A percentile compares a stretch with the other conserved stretches of the same genome.
These are phyloP conservation scores for Camelina hispida DNA, from an alignment of 345 rosid species.

Conservation along the genomic window DNA sequence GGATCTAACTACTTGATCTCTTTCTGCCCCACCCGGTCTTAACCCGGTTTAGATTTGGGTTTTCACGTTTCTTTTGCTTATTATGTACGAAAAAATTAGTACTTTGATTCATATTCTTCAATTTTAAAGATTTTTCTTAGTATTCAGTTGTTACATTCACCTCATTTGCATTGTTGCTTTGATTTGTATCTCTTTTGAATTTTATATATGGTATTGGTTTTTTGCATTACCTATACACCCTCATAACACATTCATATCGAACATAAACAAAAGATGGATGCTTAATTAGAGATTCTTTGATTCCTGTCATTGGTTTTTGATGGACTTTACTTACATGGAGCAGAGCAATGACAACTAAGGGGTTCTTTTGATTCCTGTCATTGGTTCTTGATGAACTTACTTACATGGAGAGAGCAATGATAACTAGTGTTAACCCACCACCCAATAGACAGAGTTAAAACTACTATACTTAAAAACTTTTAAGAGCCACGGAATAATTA, in stretches of 20 bases:
- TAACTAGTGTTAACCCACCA: slow-evolving; percentile 18
- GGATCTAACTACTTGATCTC: slow-evolving; percentile 80
- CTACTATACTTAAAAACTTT: slow-evolving; percentile 1
- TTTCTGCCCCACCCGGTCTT: slow-evolving; percentile 58
- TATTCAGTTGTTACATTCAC: slow-evolving; percentile 16
- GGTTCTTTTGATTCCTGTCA: slow-evolving; percentile 15
- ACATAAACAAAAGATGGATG: background rate
- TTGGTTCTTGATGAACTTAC: slow-evolving; percentile 15
- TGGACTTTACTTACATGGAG: slow-evolving; percentile 18
- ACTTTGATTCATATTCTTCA: slow-evolving; percentile 3
- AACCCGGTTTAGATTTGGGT: slow-evolving; percentile 3
- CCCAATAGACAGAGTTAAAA: slow-evolving; percentile 13
- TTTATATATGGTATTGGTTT: background rate
- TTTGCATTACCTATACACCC: slow-evolving; percentile 1
- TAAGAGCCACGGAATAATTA: slow-evolving; percentile 7
- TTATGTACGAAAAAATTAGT: slow-evolving; percentile 13
- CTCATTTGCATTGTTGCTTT: slow-evolving; percentile 35
- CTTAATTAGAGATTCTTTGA: slow-evolving; percentile 22
- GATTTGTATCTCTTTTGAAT: slow-evolving; percentile 22
- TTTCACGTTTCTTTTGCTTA: slow-evolving; percentile 34
- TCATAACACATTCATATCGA: background rate
- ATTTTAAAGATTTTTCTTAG: background rate
- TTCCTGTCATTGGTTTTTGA: slow-evolving; percentile 18
- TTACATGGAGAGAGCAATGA: slow-evolving; percentile 29
- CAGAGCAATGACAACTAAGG: slow-evolving; percentile 25